A percentile compares a stretch with the other conserved stretches of the same genome.
Evolutionary conservation across 129 eudicot species (phyloP).

Genomic region (Flaveria linearis): DNA sequence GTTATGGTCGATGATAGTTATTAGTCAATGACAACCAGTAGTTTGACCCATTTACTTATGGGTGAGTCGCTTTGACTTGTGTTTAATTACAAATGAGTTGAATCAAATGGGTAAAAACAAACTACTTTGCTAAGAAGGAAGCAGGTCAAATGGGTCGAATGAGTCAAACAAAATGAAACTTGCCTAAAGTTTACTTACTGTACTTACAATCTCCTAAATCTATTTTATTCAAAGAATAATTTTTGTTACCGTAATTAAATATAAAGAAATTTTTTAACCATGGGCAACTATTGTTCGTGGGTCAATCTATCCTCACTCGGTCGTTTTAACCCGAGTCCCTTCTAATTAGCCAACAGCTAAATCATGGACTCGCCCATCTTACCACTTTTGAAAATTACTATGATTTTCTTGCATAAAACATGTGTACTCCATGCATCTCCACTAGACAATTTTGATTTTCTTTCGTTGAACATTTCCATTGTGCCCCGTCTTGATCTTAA

Average conservation of each 20-base stretch:
- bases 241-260: background rate
- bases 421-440: background rate
- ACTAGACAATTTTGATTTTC: too few species aligned
- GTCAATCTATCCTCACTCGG: background rate
- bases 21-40: background rate
- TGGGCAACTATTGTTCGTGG: background rate
- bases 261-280: background rate
- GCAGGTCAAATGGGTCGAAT: background rate
- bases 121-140: background rate
- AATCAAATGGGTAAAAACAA: background rate
- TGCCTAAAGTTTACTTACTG: background rate
- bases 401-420: background rate
- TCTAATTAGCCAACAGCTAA: background rate
- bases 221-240: background rate
- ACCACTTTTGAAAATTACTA: background rate
- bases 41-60: background rate
- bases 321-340: background rate
- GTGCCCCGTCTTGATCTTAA: constrained; percentile 7
- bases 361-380: background rate
- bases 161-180: background rate
- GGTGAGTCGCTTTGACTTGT: background rate
- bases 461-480: too few species aligned
- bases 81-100: background rate
- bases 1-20: background rate
- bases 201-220: background rate